Evolutionary conservation across 371 early-diverging fungal genomes (phyloP).

Genomic region (Lichtheimia corymbifera): DNA sequence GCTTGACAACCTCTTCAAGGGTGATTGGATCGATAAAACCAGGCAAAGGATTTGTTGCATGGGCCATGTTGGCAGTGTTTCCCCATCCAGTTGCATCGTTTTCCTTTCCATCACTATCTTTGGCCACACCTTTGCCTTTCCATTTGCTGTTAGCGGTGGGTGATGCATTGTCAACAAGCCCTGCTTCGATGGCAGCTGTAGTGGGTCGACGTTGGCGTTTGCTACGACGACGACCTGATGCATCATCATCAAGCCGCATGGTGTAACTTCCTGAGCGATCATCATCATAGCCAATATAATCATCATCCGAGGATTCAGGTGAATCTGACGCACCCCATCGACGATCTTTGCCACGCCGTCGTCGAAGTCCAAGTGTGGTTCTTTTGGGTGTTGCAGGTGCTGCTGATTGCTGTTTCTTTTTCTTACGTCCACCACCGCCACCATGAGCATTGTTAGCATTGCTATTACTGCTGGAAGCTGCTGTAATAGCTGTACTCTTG

Average conservation of each 20-base stretch:
- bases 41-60: constrained; percentile 76
- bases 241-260: constrained; percentile 33
- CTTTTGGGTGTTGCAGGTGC: constrained; percentile 20
- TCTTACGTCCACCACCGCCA: too few species aligned
- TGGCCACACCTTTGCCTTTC: too few species aligned
- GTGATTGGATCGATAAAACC: constrained; percentile 94
- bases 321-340: constrained; percentile 43
- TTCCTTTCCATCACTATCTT: not conserved
- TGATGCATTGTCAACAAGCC: constrained; percentile 2
- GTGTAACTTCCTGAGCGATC: constrained; percentile 67
- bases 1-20: constrained; percentile 85
- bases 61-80: not conserved
- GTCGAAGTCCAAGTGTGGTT: constrained; percentile 23
- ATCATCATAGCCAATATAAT: constrained; percentile 48
- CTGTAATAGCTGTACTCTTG: not conserved
- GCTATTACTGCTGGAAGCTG: not conserved
- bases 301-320: constrained; percentile 46
- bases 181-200: constrained; percentile 19
- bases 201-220: constrained; percentile 29
- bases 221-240: constrained; percentile 15
- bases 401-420: constrained; percentile 17
- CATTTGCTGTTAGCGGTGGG: not conserved
- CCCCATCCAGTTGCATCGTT: not conserved
- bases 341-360: constrained; percentile 25
- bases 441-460: not conserved